Evolutionary conservation across 352 stramenopile species (phyloP), one percentile per base, ranked within the genome.

Genomic region (Globisporangium polare): DNA sequence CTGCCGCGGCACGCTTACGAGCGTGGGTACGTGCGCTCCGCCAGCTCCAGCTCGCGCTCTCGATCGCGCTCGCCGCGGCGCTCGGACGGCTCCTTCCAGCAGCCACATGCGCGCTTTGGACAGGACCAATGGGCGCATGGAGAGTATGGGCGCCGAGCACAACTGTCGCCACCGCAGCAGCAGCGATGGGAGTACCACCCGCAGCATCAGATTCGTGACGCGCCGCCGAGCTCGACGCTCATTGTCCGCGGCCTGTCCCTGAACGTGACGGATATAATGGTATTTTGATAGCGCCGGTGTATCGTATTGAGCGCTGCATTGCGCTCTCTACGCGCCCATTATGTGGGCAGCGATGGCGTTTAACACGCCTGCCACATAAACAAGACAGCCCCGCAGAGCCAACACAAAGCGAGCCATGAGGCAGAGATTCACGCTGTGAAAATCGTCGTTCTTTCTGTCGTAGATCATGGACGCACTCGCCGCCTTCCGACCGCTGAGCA

Each of bases 391-490:
- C 15, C 29, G 13, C 18, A 31, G 26, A 26, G 2, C 12, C 42
- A 50, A 50, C 58, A 46, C 29, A 46, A 29, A 22, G 18, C 39
- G 8, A 35, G 20, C 41, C 5, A 49, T 63, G 42, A 33, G 41
- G 52, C 29, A 46, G 27, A 53, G 13, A 63, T 59, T 67, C 53
- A 62, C 62, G 58, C 62, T 68, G 41, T 58, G 46, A 42, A 63
- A 56, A n/a, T 7, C 51, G 51, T 56, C 27, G 20, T 35, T 31
- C 47, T 50, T 47, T n/a, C 26, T 49, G 6, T n/a, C 52, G 47
- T 78, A 95, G 86, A 83, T 95, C 46, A 65, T 85, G 50, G 60
- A 68, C 18, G 72, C 67, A 20, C 68, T 95, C 10, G 64, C 66
- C 17, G 49, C 69, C 5, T 92, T 92, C 49, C 68, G 57, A 20